Conservation (phyloP, 805 yeast species). For the Ogataea nitratoaversa region DNA sequence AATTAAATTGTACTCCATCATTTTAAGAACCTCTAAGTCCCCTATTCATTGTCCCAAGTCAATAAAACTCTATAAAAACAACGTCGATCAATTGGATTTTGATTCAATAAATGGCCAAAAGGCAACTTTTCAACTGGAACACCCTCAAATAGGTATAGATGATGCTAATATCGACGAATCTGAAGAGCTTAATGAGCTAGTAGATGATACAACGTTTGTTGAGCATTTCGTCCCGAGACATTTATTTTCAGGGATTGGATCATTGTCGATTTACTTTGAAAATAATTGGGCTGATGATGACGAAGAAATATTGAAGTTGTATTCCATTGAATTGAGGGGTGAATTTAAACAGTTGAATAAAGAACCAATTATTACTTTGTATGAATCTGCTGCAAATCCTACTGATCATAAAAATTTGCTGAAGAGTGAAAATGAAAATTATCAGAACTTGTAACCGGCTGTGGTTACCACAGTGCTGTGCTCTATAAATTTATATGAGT, state of each 20-base stretch:
- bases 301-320: slow-evolving; percentile 54
- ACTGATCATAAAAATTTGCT: slow-evolving; percentile 63
- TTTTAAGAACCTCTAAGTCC: slow-evolving; percentile 61
- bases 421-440: slow-evolving; percentile 18
- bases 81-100: slow-evolving; percentile 68
- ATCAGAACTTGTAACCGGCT: slow-evolving; percentile 12
- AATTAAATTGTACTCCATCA: slow-evolving; percentile 70
- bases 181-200: slow-evolving; percentile 28
- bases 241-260: slow-evolving; percentile 63
- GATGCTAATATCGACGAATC: slow-evolving; percentile 15
- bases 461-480: no score
- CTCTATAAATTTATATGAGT: no score
- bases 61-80: slow-evolving; percentile 64
- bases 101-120: slow-evolving; percentile 47
- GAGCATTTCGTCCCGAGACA: slow-evolving; percentile 82
- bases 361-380: slow-evolving; percentile 72
- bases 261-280: slow-evolving; percentile 64
- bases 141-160: slow-evolving; percentile 59
- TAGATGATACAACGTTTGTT: slow-evolving; percentile 52
- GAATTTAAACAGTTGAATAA: slow-evolving; percentile 49
- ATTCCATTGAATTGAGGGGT: slow-evolving; percentile 79
- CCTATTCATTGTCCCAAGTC: slow-evolving; percentile 60
- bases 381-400: slow-evolving; percentile 92
- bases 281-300: slow-evolving; percentile 61
- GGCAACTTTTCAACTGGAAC: slow-evolving; percentile 50